These are phyloP conservation scores for Entomortierella lignicola DNA, from an alignment of 192 early-diverging fungal species.

Conservation along the genomic window DNA sequence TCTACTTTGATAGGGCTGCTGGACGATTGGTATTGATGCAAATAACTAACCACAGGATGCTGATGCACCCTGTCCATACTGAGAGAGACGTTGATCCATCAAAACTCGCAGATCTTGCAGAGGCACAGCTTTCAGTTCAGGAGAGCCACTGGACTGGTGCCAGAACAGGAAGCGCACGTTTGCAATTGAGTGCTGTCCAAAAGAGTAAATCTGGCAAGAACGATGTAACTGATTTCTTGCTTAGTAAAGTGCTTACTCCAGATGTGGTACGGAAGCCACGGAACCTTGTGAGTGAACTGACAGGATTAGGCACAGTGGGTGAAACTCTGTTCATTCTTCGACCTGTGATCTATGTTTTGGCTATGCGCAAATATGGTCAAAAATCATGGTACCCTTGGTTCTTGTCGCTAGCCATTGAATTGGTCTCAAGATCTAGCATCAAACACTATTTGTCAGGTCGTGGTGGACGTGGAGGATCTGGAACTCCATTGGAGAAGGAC, in stretches of 20 bases:
- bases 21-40: conserved; percentile 61
- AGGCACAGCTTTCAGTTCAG: conserved; percentile 21
- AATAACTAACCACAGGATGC: conserved; percentile 66
- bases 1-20: conserved; percentile 19
- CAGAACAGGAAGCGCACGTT: conserved; percentile 46
- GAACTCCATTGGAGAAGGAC: conserved; percentile 79
- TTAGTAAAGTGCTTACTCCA: conserved; percentile 66
- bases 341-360: conserved; percentile 88
- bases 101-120: conserved; percentile 40
- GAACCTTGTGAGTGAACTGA: conserved; percentile 73
- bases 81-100: conserved; percentile 78
- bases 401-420: conserved; percentile 82
- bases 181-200: conserved; percentile 50
- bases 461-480: conserved; percentile 39
- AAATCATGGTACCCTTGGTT: conserved; percentile 88
- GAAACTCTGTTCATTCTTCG: conserved; percentile 88
- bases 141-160: conserved; percentile 56
- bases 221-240: conserved; percentile 66
- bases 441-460: conserved; percentile 37
- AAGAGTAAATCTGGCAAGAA: conserved; percentile 32
- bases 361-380: conserved; percentile 77
- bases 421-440: conserved; percentile 61
- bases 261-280: conserved; percentile 73
- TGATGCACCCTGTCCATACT: conserved; percentile 67
- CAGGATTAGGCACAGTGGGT: conserved; percentile 64